Evolutionary conservation across 257 asterid species (phyloP).

Genomic region (Jacaranda mimosifolia): DNA sequence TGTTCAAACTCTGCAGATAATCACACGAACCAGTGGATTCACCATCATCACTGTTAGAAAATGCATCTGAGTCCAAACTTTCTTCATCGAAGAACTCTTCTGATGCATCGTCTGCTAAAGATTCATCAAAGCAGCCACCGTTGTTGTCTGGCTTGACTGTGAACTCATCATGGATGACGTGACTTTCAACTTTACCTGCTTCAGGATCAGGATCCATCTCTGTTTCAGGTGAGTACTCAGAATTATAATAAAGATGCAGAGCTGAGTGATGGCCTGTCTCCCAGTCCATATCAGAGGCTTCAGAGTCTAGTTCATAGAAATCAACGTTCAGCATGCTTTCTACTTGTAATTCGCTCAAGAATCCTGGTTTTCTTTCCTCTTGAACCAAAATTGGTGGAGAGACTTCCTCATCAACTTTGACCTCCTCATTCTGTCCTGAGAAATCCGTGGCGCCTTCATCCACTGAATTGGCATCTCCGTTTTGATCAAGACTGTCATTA

Average conservation of each 20-base stretch:
- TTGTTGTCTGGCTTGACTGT: conserved; percentile 28
- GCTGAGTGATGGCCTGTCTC: conserved; percentile 45
- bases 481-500: conserved; percentile 27
- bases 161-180: conserved; percentile 26
- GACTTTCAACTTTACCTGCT: conserved; percentile 23
- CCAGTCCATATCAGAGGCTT: conserved; percentile 67
- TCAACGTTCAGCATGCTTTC: conserved; percentile 26
- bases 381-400: too few species aligned
- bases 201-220: conserved; percentile 38
- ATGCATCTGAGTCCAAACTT: conserved; percentile 42
- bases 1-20: conserved; percentile 24
- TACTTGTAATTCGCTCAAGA: too few species aligned
- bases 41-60: conserved; percentile 40
- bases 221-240: conserved; percentile 26
- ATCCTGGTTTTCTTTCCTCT: too few species aligned
- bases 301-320: conserved; percentile 36
- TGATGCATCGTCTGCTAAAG: conserved; percentile 39
- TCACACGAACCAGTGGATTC: conserved; percentile 36
- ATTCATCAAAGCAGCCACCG: conserved; percentile 38
- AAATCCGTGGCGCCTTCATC: not conserved
- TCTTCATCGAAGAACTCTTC: conserved; percentile 49
- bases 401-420: not conserved
- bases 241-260: conserved; percentile 47
- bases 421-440: conserved; percentile 29
- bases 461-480: conserved; percentile 5